Conservation (phyloP, 2,329 filamentous ascomycete genomes). For the Ophiostoma piceae region DNA sequence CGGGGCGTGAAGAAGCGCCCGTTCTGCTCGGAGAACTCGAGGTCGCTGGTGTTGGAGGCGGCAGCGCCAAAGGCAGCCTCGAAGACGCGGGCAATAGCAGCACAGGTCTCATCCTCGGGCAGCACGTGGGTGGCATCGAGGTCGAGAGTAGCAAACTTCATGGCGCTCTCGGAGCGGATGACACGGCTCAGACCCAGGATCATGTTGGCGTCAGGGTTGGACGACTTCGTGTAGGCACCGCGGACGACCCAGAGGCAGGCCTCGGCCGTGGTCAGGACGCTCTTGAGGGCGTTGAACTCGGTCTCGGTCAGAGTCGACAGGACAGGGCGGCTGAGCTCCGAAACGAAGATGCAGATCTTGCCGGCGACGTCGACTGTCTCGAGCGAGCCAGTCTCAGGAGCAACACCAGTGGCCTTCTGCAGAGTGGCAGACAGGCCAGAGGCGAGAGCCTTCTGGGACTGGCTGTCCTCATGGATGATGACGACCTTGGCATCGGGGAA, state of each 20-base stretch:
- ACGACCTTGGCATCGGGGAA: constrained; percentile 30
- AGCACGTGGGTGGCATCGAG: constrained; percentile 21
- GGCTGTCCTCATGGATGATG: constrained; percentile 21
- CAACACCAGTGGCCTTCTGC: not conserved
- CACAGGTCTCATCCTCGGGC: not conserved
- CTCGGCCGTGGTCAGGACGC: constrained; percentile 14
- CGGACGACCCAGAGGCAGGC: constrained; percentile 30
- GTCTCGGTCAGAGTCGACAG: constrained; percentile 28
- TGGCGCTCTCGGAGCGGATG: constrained; percentile 26
- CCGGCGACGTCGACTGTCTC: constrained; percentile 29
- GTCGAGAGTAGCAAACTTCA: constrained; percentile 29
- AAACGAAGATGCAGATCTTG: constrained; percentile 27
- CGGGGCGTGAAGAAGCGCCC: constrained; percentile 33
- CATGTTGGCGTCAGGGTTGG: constrained; percentile 27
- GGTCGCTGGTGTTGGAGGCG: constrained; percentile 22
- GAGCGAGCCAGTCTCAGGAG: not conserved
- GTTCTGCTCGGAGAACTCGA: constrained; percentile 30
- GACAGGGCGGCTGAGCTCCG: constrained; percentile 31
- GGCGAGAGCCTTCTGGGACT: constrained; percentile 25
- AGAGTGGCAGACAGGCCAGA: not conserved
- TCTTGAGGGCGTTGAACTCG: constrained; percentile 28
- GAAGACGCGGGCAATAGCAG: constrained; percentile 18
- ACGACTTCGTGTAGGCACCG: constrained; percentile 20
- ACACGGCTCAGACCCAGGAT: constrained; percentile 28
- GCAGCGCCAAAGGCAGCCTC: constrained; percentile 23